Evolutionary conservation across 768 basidiomycete species (phyloP), one percentile per base, ranked within the genome.

Genomic region (Daedaleopsis sinensis): DNA sequence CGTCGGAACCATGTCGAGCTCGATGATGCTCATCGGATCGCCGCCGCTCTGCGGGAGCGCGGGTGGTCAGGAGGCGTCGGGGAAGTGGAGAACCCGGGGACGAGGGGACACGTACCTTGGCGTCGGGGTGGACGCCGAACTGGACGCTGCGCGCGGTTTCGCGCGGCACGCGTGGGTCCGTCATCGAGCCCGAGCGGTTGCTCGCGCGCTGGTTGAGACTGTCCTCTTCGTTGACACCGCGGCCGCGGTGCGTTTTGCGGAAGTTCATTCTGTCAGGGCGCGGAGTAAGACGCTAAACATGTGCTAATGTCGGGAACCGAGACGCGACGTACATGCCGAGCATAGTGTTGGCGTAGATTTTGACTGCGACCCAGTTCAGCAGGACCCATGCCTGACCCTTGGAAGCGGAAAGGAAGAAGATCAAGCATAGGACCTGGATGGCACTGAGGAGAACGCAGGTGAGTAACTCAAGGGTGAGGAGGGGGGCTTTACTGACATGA

Each of bases 181-280:
- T 53, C 5, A 59, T n/a, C 43, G 56, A 36, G 52, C 58, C 58
- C 35, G 55, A 51, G 55, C 56, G 56, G 36, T 37, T 51, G 43
- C 58, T 55, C 35, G 58, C 62, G 54, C 55, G 49, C 56, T 64
- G 67, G 57, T 66, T 69, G 32, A 65, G 16, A 57, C 53, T 62
- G 23, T 65, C 66, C 36, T 69, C 68, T 52, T 69, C 68, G 24
- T 65, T 52, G 18, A 69, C 49, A n/a, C 68, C 68, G 35, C 63
- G 66, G 15, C 68, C 68, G 23, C 56, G 66, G 53, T 59, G 59
- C 4, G 66, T 53, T 52, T 63, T 58, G 53, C 68, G 68, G 60
- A 66, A 65, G 63, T 69, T 69, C 18, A 69, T 58, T 60, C 66
- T 67, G 36, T 32, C 27, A 32, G 27, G 27, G 27, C 27, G 7